Evolutionary conservation across 2,329 filamentous ascomycete species (phyloP).

Genomic region (Monascus ruber): DNA sequence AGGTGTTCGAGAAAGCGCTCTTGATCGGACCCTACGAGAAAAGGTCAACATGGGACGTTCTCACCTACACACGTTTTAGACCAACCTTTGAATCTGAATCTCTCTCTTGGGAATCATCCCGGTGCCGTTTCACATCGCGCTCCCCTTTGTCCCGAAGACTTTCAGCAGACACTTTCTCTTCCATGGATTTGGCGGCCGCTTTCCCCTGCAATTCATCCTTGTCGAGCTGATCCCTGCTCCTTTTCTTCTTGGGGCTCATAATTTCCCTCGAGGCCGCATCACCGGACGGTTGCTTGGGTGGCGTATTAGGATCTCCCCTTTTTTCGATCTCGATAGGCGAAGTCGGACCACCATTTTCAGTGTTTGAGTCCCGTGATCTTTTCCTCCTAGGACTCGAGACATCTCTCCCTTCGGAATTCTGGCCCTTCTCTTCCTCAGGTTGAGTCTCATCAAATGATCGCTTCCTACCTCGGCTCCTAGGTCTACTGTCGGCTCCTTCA

Average conservation of each 20-base stretch:
- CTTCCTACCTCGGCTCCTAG: conserved; percentile 19
- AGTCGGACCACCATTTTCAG: conserved; percentile 12
- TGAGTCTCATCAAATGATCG: conserved; percentile 18
- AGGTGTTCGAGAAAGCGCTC: conserved; percentile 34
- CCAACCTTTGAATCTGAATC: conserved; percentile 15
- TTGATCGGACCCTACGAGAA: conserved; percentile 16
- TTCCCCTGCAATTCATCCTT: conserved; percentile 17
- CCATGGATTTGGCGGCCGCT: conserved; percentile 6
- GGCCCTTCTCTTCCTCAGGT: conserved; percentile 11
- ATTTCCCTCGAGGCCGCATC: conserved; percentile 12
- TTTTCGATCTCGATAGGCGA: background rate
- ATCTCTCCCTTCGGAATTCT: conserved; percentile 8
- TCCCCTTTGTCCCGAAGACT: conserved; percentile 17
- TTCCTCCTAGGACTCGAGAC: conserved; percentile 26
- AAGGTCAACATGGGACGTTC: background rate
- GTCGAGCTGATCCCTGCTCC: conserved; percentile 33
- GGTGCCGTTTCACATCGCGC: conserved; percentile 33
- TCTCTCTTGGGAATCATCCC: conserved; percentile 31
- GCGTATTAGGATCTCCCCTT: background rate
- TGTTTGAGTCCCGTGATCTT: conserved; percentile 31
- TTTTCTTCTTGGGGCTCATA: conserved; percentile 31
- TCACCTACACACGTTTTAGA: background rate
- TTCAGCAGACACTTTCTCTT: conserved; percentile 8
- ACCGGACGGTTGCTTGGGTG: conserved; percentile 2
- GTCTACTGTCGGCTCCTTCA: conserved; percentile 8